Evolutionary conservation across 805 yeast species (phyloP).

Genomic region (Starmerella asiatica): DNA sequence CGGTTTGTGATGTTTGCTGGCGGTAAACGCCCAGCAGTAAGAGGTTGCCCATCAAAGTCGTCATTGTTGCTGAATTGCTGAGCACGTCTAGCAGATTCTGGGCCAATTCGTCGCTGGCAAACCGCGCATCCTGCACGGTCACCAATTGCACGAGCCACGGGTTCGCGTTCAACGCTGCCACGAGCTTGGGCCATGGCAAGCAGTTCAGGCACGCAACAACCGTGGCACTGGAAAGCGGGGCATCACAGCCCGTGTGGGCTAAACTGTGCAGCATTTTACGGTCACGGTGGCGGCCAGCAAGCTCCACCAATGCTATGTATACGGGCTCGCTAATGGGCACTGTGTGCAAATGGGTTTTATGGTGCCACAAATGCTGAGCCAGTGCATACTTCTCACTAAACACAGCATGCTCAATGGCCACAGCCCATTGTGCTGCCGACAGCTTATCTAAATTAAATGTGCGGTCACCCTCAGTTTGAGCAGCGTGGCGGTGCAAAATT

Average conservation of each 20-base stretch:
- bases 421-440: slow-evolving; percentile 4
- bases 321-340: slow-evolving; percentile 1
- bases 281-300: slow-evolving; percentile 11
- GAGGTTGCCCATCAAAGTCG: slow-evolving; percentile 9
- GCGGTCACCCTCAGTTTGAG: neutral
- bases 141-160: neutral
- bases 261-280: neutral
- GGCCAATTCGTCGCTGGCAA: slow-evolving; percentile 13
- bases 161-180: neutral
- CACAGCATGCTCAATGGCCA: slow-evolving; percentile 3
- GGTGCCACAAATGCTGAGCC: slow-evolving; percentile 10
- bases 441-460: too few species aligned
- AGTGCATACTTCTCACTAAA: slow-evolving; percentile 1
- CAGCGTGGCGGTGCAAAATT: neutral
- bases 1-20: slow-evolving; percentile 12
- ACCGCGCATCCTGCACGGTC: slow-evolving; percentile 5
- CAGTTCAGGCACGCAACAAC: slow-evolving; percentile 12
- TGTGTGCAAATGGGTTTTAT: neutral
- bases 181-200: neutral
- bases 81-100: slow-evolving; percentile 1
- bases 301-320: slow-evolving; percentile 2
- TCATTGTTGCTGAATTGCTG: neutral
- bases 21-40: slow-evolving; percentile 13
- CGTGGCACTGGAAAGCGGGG: slow-evolving; percentile 2
- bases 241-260: slow-evolving; percentile 2